Base-by-base conservation (phyloP, 2,329 filamentous ascomycete species). In the Epichloe sibirici region DNA sequence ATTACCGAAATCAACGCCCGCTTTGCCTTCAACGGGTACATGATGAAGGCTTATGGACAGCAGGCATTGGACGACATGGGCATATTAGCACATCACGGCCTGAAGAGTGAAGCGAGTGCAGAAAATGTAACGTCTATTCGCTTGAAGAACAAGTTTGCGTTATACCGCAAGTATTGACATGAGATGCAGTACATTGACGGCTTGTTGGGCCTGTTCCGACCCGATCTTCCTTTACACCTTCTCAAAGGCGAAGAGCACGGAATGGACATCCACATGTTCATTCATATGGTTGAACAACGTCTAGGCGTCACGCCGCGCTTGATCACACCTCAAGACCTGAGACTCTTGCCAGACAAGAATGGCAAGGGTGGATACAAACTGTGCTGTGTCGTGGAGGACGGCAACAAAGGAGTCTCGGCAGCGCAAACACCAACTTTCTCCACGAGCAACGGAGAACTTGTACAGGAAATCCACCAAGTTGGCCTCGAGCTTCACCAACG, bases 1-100 rank as follows among this genome's bases (percentile, higher is more conserved):
- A 64, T 72, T 5, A 69, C 68, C 2, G 70, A 72, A 23, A 71
- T 72, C 38, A 72, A 72, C 47, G 69, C 67, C 1, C 63, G 70
- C 0, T 72, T 71, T 48, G 59, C 62, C 11, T 71, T 71, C 52
- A 72, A 72, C 44, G 67, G 66, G 0, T 68, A 65, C 31, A 52
- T 69, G 56, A 59, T 66, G 37, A 53, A 57, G 15, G 55, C 58
- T 0, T 63, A 66, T 34, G 66, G 66, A 0, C 64, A 69, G 7
- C 38, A 61, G 21, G 63, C 59, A 6, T 52, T 69, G 1, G 57
- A 63, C 13, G 45, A 47, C 6, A 55, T 57, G 45, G 53, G 53
- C 9, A 45, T 57, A 13, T 31, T 31, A 31, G 53, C 34, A 6
- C 9, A 47, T 8, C 46, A 40, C 31, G 54, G 52, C 2, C 54